Conservation (phyloP, 345 rosid genomes). For the Sapria himalayana region DNA sequence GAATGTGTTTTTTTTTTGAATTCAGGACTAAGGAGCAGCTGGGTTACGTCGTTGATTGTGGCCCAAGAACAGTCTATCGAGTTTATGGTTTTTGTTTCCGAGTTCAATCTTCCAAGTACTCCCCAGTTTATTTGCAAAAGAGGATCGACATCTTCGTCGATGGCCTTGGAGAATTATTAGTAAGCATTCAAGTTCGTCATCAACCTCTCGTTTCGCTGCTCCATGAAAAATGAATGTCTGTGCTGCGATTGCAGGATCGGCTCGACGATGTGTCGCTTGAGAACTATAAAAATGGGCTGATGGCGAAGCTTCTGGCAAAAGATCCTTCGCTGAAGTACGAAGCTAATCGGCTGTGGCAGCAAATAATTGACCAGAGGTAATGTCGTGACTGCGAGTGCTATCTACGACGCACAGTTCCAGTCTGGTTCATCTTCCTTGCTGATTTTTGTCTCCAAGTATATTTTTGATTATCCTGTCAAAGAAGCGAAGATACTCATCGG, state of each 20-base stretch:
- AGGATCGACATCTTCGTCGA: constrained; percentile 62
- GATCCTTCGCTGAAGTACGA: constrained; percentile 69
- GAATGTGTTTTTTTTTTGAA: constrained; percentile 6
- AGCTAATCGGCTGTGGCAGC: constrained; percentile 69
- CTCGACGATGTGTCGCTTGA: constrained; percentile 62
- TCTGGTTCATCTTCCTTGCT: no score
- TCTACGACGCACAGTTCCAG: no score
- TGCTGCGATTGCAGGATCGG: constrained; percentile 25
- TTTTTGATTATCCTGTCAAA: constrained; percentile 48
- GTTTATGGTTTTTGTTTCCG: constrained; percentile 67
- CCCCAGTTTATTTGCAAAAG: constrained; percentile 54
- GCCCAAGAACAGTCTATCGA: constrained; percentile 56
- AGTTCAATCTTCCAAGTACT: constrained; percentile 73
- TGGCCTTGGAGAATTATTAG: constrained; percentile 45
- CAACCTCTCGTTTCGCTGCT: constrained; percentile 1
- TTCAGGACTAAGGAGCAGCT: constrained; percentile 94
- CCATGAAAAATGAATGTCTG: neutral
- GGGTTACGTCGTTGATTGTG: constrained; percentile 78
- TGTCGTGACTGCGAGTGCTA: no score
- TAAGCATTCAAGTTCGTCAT: constrained; percentile 16
- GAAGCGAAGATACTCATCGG: constrained; percentile 57
- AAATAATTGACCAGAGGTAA: constrained; percentile 74
- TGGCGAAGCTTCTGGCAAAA: constrained; percentile 63
- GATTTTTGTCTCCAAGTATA: constrained; percentile 30
- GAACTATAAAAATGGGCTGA: constrained; percentile 55